Percentiles rank a stretch among this genome's conserved stretches.
Conservation (phyloP, 129 eudicot species). For the Deinandra increscens region DNA sequence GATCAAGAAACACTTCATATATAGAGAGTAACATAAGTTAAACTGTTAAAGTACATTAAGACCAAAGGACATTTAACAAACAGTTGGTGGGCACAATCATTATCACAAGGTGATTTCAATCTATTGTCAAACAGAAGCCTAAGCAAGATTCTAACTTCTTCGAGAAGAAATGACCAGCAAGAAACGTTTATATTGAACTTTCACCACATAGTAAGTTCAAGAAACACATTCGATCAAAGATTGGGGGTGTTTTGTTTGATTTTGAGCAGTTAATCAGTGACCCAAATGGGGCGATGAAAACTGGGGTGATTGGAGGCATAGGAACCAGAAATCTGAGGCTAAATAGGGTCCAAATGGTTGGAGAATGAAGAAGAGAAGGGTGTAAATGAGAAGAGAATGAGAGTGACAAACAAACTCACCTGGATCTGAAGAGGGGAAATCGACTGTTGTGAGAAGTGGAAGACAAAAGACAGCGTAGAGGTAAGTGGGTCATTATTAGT, state of each 20-base stretch:
- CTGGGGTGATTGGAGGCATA: background rate
- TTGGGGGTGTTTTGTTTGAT: background rate
- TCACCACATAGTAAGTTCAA: background rate
- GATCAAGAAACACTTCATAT: background rate
- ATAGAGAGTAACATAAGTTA: background rate
- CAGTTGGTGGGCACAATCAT: slow-evolving; percentile 2
- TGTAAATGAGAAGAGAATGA: slow-evolving; percentile 1
- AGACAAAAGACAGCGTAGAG: slow-evolving; percentile 34
- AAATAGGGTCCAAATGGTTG: background rate
- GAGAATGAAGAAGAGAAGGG: slow-evolving; percentile 10
- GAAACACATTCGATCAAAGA: background rate
- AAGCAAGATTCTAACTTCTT: background rate
- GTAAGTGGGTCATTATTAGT: slow-evolving; percentile 13
- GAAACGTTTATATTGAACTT: background rate
- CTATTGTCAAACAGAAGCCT: too few species aligned
- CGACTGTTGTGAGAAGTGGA: slow-evolving; percentile 21
- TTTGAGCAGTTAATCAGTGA: background rate
- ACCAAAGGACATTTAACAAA: background rate
- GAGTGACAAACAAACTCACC: slow-evolving; percentile 36
- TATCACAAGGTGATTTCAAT: too few species aligned
- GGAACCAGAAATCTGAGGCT: background rate
- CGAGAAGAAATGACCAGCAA: background rate
- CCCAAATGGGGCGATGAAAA: slow-evolving; percentile 26
- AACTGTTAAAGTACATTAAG: background rate
- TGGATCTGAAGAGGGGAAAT: slow-evolving; percentile 37